A percentile compares a stretch with the other conserved stretches of the same genome.
Conservation (phyloP, 805 yeast genomes). For the Dipodascus albidus region DNA sequence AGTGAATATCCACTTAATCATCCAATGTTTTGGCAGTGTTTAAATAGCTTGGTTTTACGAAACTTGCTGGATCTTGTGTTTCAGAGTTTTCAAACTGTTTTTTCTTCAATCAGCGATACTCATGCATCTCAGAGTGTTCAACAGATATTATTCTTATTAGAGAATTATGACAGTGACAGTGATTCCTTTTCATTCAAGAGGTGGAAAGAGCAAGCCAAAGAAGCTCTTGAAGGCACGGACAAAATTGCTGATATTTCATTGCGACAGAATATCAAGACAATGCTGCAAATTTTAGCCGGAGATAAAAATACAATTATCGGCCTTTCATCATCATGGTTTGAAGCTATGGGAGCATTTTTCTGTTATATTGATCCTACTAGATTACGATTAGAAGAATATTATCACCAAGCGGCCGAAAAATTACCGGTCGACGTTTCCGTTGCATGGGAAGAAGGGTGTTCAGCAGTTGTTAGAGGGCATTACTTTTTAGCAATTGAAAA, state of each 20-base stretch:
- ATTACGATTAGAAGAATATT: slow-evolving; percentile 20
- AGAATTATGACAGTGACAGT: not conserved
- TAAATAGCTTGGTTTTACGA: slow-evolving; percentile 13
- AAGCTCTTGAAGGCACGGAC: slow-evolving; percentile 11
- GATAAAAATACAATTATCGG: slow-evolving; percentile 18
- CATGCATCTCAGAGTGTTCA: slow-evolving; percentile 5
- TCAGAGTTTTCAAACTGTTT: slow-evolving; percentile 11
- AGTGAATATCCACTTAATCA: slow-evolving; percentile 11
- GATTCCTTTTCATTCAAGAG: slow-evolving; percentile 14
- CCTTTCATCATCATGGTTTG: slow-evolving; percentile 22
- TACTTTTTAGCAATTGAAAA: slow-evolving; percentile 15
- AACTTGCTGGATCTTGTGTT: slow-evolving; percentile 8
- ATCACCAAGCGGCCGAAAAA: slow-evolving; percentile 10
- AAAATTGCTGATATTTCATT: slow-evolving; percentile 12
- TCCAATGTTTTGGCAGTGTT: slow-evolving; percentile 16
- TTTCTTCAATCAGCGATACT: slow-evolving; percentile 2
- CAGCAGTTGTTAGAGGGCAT: slow-evolving; percentile 19
- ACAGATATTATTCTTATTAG: not conserved
- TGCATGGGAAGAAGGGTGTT: slow-evolving; percentile 21
- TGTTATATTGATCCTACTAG: slow-evolving; percentile 21
- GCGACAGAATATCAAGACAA: slow-evolving; percentile 13
- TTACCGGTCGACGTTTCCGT: slow-evolving; percentile 19
- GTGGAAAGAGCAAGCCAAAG: slow-evolving; percentile 20
- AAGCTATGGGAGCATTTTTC: slow-evolving; percentile 21
- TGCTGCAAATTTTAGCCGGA: slow-evolving; percentile 21